phyloP scores from a whole-genome alignment of 805 yeast species.

The Clavispora fructus region DNA sequence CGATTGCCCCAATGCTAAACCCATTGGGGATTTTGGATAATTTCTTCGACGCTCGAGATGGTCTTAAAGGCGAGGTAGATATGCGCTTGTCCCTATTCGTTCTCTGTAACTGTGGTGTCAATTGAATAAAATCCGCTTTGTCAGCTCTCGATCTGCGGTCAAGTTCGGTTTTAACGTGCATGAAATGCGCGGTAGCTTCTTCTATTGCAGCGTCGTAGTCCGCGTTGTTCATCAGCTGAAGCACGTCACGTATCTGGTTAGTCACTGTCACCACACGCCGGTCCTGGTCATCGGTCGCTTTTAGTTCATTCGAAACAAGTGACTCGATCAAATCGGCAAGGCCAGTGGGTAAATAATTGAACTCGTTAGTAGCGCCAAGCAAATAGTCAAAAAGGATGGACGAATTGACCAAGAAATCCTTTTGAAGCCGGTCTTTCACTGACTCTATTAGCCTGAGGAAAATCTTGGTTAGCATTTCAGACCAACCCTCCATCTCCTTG shows the following conservation, averaged over 20 bases:
- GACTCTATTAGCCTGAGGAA: slow-evolving; percentile 38
- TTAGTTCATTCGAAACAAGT: not conserved
- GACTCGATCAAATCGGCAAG: slow-evolving; percentile 1
- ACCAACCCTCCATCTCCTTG: slow-evolving; percentile 55
- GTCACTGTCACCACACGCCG: not conserved
- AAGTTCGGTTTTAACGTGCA: slow-evolving; percentile 12
- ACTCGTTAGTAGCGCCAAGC: slow-evolving; percentile 21
- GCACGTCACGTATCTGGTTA: slow-evolving; percentile 1
- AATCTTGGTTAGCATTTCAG: slow-evolving; percentile 34
- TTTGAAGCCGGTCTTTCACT: slow-evolving; percentile 45
- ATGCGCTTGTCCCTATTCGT: slow-evolving; percentile 17
- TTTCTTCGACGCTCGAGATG: slow-evolving; percentile 18
- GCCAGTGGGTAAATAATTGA: slow-evolving; percentile 5
- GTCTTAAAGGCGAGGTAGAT: slow-evolving; percentile 22
- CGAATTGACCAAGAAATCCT: slow-evolving; percentile 51
- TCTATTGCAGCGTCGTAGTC: slow-evolving; percentile 34
- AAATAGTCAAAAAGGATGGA: slow-evolving; percentile 51
- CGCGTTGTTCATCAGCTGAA: slow-evolving; percentile 9
- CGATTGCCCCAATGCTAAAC: not conserved
- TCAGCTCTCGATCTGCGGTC: not conserved
- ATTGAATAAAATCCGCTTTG: not conserved
- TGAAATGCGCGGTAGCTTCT: slow-evolving; percentile 21
- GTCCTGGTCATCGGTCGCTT: not conserved
- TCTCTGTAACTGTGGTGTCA: not conserved
- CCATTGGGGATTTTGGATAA: slow-evolving; percentile 9